Evolutionary conservation across 306 rosid species (phyloP), one percentile per base, ranked within the genome.

Genomic region (Cyamopsis tetragonoloba): DNA sequence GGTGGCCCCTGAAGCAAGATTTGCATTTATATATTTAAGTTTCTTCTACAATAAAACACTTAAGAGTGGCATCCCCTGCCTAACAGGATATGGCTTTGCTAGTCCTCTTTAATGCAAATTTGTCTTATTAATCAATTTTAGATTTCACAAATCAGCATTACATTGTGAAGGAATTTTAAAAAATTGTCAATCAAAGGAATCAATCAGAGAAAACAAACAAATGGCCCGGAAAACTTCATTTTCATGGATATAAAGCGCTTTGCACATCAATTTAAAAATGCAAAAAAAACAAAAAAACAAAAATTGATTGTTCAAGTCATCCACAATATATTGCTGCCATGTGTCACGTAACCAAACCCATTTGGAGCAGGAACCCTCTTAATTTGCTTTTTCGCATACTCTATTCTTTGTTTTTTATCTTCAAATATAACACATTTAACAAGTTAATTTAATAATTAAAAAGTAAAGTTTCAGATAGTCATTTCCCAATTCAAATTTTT

Each of bases 151-250:
- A 50, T 26, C 56, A 0, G 17, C 28, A 39, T 15, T 31, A 31
- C 67, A 70, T 65, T 56, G 12, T 4, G 60, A 17, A 11, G 11
- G 11, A 3, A 22, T 28, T 6, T 9, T 22, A 15, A 53, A 73
- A 22, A 53, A 32, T 7, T 3, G 14, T 10, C 19, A 23, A 46
- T 66, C 6, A 47, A 28, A 47, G 34, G 20, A 38, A 34, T 59
- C 18, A 38, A 34, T 59, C 18, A 9, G 51, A 13, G 67, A 43
- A 41, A 54, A 24, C 49, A 28, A 68, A 66, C n/a, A 62, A 77
- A 20, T 73, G n/a, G n/a, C n/a, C n/a, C n/a, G 41, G 73, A 62
- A 75, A 61, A 62, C 35, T 63, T 71, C 75, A 26, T 74, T 82
- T 76, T 77, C 83, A 70, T 50, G 73, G 46, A 64, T 48, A 72